A percentile compares a stretch with the other conserved stretches of the same genome.
Conservation (phyloP, 768 basidiomycete genomes). For the Filobasidium wieringae region DNA sequence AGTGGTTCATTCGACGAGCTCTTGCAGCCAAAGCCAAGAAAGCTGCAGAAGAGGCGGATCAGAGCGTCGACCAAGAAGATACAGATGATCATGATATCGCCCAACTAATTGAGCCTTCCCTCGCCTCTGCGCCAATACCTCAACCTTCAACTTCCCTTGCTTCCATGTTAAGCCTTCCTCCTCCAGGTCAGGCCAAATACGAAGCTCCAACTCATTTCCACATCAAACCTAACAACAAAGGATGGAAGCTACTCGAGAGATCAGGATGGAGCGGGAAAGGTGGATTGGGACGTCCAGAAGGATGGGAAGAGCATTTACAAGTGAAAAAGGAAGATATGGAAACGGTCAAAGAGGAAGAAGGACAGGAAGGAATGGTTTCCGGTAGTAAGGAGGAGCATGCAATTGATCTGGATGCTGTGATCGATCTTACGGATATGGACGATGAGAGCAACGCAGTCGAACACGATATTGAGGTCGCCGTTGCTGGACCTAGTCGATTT, state of each 20-base stretch:
- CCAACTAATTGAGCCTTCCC: not conserved
- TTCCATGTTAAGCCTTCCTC: conserved; percentile 1
- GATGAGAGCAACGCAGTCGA: not conserved
- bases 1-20: conserved; percentile 16
- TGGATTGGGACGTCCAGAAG: conserved; percentile 3
- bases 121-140: not conserved
- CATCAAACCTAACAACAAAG: conserved; percentile 7
- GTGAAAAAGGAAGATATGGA: not conserved
- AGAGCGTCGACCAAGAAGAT: not conserved
- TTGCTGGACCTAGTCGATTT: not conserved
- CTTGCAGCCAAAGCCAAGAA: not conserved
- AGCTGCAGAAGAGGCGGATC: not conserved
- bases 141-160: conserved; percentile 4
- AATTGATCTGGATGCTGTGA: conserved; percentile 11
- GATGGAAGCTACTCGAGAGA: conserved; percentile 8
- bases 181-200: not conserved
- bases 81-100: not conserved
- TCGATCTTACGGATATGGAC: conserved; percentile 4
- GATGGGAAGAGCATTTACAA: not conserved
- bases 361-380: not conserved
- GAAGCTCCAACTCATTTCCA: conserved; percentile 9
- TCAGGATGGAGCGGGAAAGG: conserved; percentile 13
- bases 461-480: not conserved
- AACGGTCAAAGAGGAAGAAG: not conserved
- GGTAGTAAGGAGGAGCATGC: conserved; percentile 1